Base-by-base conservation (phyloP, 495 filamentous ascomycete genomes). In the Tuber indicum region DNA sequence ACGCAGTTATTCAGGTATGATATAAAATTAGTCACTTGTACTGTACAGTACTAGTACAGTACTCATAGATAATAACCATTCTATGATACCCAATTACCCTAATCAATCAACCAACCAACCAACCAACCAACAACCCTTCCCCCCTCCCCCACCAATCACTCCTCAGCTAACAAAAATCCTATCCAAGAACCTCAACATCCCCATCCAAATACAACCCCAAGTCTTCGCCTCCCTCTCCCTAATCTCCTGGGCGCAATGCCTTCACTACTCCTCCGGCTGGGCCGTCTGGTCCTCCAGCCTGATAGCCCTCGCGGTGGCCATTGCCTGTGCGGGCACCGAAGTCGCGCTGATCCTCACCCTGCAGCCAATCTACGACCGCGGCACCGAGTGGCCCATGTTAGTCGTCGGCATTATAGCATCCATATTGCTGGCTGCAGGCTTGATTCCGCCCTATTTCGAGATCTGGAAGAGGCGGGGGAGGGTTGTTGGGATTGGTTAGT, bases 141-240 rank as follows among this genome's bases (percentile, higher is more conserved):
- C 12, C 17, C 1, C 52, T 14, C 1, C 52, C 58, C 58, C n/a
- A 62, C 12, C 9, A 62, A 62, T 62, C 26, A 36, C 32, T 62
- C n/a, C 58, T 19, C 58, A 36, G 58, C 58, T 66, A 66, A 66
- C 58, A 32, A 7, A 12, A 66, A 36, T 2, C 14, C 19, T 19
- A 82, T 83, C 19, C 19, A 85, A 93, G 86, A 86, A 90, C 76
- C 92, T 94, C 85, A 94, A 93, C 82, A 87, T 92, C 52, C 90
- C 91, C 0, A 84, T 94, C 21, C 91, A 93, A 75, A 86, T 93
- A 14, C 92, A 94, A 84, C 91, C 92, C 10, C 91, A 93, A 81
- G 85, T 88, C 5, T 93, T 94, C 78, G 88, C 89, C 77, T 84
- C 85, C 19, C 87, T 93, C 23, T 89, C 90, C 41, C 84, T 93